Evolutionary conservation across 2,329 filamentous ascomycete genomes (phyloP), one percentile per base, ranked within the genome.

Genomic region (Akanthomyces dipterigenus): DNA sequence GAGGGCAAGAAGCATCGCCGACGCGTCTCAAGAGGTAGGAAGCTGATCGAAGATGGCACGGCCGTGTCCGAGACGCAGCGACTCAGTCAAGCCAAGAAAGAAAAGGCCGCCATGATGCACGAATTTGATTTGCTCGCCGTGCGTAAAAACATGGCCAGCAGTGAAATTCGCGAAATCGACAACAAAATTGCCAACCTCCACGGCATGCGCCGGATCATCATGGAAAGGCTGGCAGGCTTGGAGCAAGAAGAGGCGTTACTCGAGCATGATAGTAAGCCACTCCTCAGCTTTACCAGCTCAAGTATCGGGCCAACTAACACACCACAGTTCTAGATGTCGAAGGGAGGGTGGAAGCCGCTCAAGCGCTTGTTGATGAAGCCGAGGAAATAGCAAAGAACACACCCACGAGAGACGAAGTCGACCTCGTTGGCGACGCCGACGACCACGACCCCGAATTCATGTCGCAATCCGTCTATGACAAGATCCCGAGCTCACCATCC

Each of bases 401-500:
- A 2, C 77, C 79, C 2, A 78, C 78, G 18, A 80, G 80, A 64
- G 78, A 82, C 16, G 82, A 84, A 56, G 78, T 81, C 50, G 83
- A 84, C 64, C 71, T 81, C 8, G 78, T 79, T 26, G 77, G 78
- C 40, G 81, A 80, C 65, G 76, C 78, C 62, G 78, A 80, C 55
- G 78, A 82, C 40, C 76, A 80, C 45, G 74, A 75, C 36, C 65
- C 71, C 26, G 82, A 80, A 1, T 99, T 98, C 78, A 98, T 98
- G 95, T 97, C 95, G 3, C 91, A 97, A 73, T 97, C 93, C 14
- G 91, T 99, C 67, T 99, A 98, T 73, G 90, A 96, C 67, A 97
- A 97, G 75, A 78, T 99, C 9, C 91, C 93, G 1, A 76, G 77
- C 11, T 78, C 83, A 11, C 71, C 76, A 31, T 72, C 73, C 24